phyloP scores from a whole-genome alignment of 331 rosid genomes.

The Quercus phellos region DNA sequence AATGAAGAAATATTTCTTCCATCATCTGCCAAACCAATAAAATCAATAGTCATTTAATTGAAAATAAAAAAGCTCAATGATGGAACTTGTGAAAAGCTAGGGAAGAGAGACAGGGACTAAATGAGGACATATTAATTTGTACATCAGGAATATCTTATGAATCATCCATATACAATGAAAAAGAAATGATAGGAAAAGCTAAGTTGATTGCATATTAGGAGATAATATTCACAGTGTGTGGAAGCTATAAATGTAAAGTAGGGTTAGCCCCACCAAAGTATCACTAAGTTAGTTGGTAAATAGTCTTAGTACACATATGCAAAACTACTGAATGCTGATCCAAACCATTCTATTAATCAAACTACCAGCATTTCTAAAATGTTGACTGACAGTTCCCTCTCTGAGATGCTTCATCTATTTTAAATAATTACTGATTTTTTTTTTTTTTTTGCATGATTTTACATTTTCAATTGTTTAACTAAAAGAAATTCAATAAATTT shows the following conservation, averaged over 20 bases:
- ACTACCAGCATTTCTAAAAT: not conserved
- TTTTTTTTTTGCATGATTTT: not conserved
- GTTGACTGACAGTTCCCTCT: not conserved
- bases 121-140: not conserved
- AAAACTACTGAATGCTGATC: not conserved
- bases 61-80: conserved; percentile 3
- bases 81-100: not conserved
- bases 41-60: conserved; percentile 15
- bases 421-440: not conserved
- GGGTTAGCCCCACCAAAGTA: not conserved
- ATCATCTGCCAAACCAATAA: conserved; percentile 71
- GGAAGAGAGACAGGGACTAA: not conserved
- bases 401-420: not conserved
- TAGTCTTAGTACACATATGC: not conserved
- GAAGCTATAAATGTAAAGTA: not conserved
- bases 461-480: not conserved
- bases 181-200: too few relatives aligned
- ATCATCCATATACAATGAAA: too few relatives aligned
- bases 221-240: not conserved
- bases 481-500: not conserved
- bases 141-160: not conserved
- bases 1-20: conserved; percentile 91
- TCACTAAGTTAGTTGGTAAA: not conserved
- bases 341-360: not conserved
- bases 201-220: not conserved